These are phyloP conservation scores for Thalassiosira ordinaria DNA, from an alignment of 352 stramenopile genomes.

Conservation along the genomic window DNA sequence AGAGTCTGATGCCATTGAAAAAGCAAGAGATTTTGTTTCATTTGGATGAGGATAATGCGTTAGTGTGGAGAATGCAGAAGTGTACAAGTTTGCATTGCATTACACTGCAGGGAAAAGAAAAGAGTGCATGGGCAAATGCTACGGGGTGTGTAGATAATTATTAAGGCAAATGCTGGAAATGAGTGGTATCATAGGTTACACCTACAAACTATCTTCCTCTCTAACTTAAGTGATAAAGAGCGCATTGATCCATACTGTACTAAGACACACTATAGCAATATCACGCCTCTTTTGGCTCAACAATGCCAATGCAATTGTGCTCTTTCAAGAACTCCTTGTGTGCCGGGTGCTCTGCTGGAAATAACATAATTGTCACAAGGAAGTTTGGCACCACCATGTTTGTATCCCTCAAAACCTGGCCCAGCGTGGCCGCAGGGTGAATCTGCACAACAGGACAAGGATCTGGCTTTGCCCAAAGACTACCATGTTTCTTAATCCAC, in stretches of 20 bases:
- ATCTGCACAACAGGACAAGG: constrained; percentile 73
- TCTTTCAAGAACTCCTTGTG: constrained; percentile 83
- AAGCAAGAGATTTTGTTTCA: constrained; percentile 35
- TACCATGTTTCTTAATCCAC: constrained; percentile 83
- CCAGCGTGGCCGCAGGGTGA: constrained; percentile 76
- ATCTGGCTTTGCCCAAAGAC: constrained; percentile 74
- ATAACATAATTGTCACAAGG: constrained; percentile 80
- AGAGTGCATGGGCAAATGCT: no score
- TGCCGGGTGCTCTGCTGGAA: constrained; percentile 79
- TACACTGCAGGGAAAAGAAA: no score
- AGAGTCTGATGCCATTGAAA: constrained; percentile 52
- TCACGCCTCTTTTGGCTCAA: constrained; percentile 53
- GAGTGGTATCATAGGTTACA: no score
- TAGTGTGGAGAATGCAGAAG: no score
- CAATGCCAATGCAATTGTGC: constrained; percentile 77
- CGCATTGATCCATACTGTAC: no score
- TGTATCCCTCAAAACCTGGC: constrained; percentile 66
- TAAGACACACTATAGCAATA: no score
- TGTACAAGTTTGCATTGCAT: no score
- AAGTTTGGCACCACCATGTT: constrained; percentile 86
- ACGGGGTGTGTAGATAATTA: no score
- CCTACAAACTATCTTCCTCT: no score
- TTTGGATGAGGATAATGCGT: constrained; percentile 36
- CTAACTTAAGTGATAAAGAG: no score
- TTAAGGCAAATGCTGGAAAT: no score